Base-by-base conservation (phyloP, 345 rosid species). In the Lepidium sativum region DNA sequence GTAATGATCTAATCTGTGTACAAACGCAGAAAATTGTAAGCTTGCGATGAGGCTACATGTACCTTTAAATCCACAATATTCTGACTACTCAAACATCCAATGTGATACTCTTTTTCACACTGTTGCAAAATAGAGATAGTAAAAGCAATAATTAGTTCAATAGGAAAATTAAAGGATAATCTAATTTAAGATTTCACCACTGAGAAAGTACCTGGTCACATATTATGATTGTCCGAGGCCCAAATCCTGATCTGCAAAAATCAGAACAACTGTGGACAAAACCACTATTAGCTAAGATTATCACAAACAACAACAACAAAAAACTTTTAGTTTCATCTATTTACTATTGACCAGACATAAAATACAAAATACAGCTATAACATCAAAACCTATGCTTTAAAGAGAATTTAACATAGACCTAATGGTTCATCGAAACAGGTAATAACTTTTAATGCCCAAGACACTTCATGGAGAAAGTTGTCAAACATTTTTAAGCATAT, bases 51-150 rank as follows among this genome's bases (percentile, higher is more conserved):
- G 60, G 56, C 60, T 25, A 67, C 40, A 51, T 58, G 50, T 42
- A 90, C 99, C 99, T 86, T 88, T 66, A 94, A 77, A 75, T 80
- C 92, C 66, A 83, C 87, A 77, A 94, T 83, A 69, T 86, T 83
- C 64, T 79, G 82, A 49, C 81, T 88, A 77, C 83, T 88, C 80
- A 94, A 81, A 74, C 99, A 94, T 72, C 99, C 99, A 65, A 94
- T 84, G 61, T 88, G 96, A 73, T 68, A 80, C 67, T 82, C 86
- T 73, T 83, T 91, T 81, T 94, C 99, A 49, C 99, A 94, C 99
- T 87, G 79, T 50, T 49, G 69, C 62, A 75, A 55, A 39, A 64
- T 17, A 15, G 13, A 50, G 52, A 56, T 10, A 32, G 54, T 41
- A 49, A n/a, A 38, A 54, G 51, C 29, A 55, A 27, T 44, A 29